Base-by-base conservation (phyloP, 1,284 basidiomycete species). In the Trametes sp. region DNA sequence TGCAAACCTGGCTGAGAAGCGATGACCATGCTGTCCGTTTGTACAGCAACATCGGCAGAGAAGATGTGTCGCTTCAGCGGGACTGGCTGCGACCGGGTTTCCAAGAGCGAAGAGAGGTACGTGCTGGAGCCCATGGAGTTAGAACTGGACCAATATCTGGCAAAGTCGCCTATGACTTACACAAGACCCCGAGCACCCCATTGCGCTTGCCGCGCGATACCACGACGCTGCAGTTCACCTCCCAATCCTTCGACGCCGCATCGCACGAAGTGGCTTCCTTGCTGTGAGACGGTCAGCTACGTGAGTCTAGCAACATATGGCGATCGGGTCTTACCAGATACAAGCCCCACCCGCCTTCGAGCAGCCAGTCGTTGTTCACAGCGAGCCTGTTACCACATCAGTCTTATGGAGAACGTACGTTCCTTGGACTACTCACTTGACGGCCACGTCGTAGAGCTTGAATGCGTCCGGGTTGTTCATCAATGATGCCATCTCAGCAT, bases 131-230 rank as follows among this genome's bases (percentile, higher is more conserved):
- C n/a, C 7, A 53, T 23, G 61, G 28, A 35, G 45, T 56, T 8
- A 55, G 44, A 38, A 23, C 33, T 1, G 13, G 33, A 8, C 3
- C 19, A 4, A 6, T 56, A 26, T 35, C 5, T 50, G 23, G 29
- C n/a, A 19, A 41, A 41, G 38, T 19, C 19, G 19, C 35, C 38
- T 14, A 59, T 36, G 35, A 77, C 86, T 64, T 76, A 89, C 88
- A 87, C 87, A 64, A 90, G 86, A 31, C 88, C 88, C 59, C 83
- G 82, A 26, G 89, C 88, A 24, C 88, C 88, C 88, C 87, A 90
- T 70, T 89, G 87, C 8, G 82, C 77, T 69, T 90, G 87, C 13
- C 86, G 80, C 2, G 84, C 76, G 58, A 90, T 87, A 1, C 86
- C 88, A 44, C 88, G 82, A 44, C 83, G 78, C 61, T 89, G 88